Conservation (phyloP, 331 rosid genomes). For the Stylosanthes scabra region DNA sequence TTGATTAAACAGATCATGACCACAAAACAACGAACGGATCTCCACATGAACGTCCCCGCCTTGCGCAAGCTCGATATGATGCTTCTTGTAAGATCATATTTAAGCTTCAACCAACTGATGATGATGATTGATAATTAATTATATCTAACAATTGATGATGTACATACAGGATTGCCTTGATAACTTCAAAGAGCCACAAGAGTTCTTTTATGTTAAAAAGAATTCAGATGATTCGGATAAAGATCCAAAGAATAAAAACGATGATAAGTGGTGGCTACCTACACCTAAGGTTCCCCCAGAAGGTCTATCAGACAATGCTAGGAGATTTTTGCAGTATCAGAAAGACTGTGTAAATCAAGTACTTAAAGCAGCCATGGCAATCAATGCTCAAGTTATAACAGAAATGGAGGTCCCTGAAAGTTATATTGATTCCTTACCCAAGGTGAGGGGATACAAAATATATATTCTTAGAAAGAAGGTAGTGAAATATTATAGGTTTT, state of each 20-base stretch:
- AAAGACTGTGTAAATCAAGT: conserved; percentile 97
- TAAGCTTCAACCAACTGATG: background rate
- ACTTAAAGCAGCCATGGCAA: conserved; percentile 99
- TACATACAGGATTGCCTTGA: conserved; percentile 94
- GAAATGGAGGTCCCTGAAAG: conserved; percentile 97
- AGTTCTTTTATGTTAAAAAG: conserved; percentile 78
- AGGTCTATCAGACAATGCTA: conserved; percentile 79
- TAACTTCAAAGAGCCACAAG: conserved; percentile 78
- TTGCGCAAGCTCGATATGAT: conserved; percentile 87
- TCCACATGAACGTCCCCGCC: conserved; percentile 91
- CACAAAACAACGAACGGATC: conserved; percentile 85
- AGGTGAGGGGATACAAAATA: conserved; percentile 57
- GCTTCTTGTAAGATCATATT: conserved; percentile 74
- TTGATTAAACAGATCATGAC: conserved; percentile 77
- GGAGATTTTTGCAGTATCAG: conserved; percentile 87
- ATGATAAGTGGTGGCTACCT: conserved; percentile 99
- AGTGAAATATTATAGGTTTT: conserved; percentile 8
- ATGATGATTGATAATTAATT: background rate
- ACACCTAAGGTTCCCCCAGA: conserved; percentile 81
- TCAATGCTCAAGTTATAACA: conserved; percentile 86
- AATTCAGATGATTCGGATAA: conserved; percentile 66
- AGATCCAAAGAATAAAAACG: conserved; percentile 55
- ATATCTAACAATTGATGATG: conserved; percentile 38
- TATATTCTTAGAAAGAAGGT: background rate
- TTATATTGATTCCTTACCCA: conserved; percentile 92